Conservation (phyloP, 495 filamentous ascomycete species). For the Penicillium bovifimosum region DNA sequence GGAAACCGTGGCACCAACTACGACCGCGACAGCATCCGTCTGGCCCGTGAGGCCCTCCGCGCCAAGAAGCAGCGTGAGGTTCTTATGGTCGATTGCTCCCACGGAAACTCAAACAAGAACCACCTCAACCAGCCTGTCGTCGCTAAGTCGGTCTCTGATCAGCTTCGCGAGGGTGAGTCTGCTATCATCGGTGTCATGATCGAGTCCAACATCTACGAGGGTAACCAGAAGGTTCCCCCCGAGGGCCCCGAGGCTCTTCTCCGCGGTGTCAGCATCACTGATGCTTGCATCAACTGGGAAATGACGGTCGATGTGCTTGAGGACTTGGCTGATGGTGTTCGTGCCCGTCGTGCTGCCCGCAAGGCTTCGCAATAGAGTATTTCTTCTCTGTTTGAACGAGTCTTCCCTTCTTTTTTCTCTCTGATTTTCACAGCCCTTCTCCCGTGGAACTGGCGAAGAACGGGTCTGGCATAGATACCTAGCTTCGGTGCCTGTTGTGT, state of each 20-base stretch:
- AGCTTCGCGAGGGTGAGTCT: slow-evolving; percentile 80
- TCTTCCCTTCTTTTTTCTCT: slow-evolving; percentile 3
- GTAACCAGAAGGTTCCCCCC: slow-evolving; percentile 85
- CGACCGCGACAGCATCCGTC: slow-evolving; percentile 73
- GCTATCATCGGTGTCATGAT: slow-evolving; percentile 97
- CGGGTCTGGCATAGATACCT: slow-evolving; percentile 15
- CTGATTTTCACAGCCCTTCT: background rate
- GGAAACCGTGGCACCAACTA: slow-evolving; percentile 94
- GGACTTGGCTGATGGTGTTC: slow-evolving; percentile 78
- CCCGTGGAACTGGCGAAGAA: background rate
- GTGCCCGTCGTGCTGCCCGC: slow-evolving; percentile 55
- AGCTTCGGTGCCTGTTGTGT: slow-evolving; percentile 11
- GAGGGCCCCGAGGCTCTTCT: slow-evolving; percentile 75
- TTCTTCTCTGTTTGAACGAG: background rate
- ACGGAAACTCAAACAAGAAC: slow-evolving; percentile 66
- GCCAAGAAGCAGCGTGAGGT: slow-evolving; percentile 85
- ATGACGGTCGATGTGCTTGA: slow-evolving; percentile 80
- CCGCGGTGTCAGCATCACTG: slow-evolving; percentile 94
- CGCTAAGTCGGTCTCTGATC: slow-evolving; percentile 72
- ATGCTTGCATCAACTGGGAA: slow-evolving; percentile 96
- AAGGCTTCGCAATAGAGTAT: slow-evolving; percentile 20
- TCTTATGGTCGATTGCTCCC: slow-evolving; percentile 97
- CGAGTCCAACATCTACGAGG: slow-evolving; percentile 95
- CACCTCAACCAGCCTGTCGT: slow-evolving; percentile 88
- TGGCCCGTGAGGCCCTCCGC: slow-evolving; percentile 69